A percentile compares a stretch with the other conserved stretches of the same genome.
phyloP scores from a whole-genome alignment of 495 filamentous ascomycete genomes.

The Penicillium steckii region DNA sequence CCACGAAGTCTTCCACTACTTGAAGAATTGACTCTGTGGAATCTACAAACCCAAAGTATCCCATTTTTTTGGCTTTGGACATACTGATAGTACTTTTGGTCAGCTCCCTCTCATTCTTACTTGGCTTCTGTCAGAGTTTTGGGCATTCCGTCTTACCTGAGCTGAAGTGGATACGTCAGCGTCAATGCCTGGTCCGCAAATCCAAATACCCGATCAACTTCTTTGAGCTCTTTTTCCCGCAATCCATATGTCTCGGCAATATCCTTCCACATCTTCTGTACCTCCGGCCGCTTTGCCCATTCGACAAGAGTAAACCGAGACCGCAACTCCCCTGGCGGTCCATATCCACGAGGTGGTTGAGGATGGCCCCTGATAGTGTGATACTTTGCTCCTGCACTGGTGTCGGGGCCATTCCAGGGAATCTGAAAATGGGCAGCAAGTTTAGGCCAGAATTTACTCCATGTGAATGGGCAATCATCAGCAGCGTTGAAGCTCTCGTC shows the following conservation, averaged over 20 bases:
- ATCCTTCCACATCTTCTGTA: constrained; percentile 42
- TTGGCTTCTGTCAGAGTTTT: background rate
- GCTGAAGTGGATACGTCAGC: constrained; percentile 2
- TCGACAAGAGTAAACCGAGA: constrained; percentile 37
- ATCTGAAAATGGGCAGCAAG: constrained; percentile 45
- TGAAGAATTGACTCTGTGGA: constrained; percentile 34
- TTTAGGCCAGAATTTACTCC: constrained; percentile 44
- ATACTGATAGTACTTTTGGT: constrained; percentile 20
- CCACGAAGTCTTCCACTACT: constrained; percentile 29
- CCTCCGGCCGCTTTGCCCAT: constrained; percentile 45
- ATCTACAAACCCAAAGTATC: constrained; percentile 42
- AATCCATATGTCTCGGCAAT: constrained; percentile 14
- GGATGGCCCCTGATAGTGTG: constrained; percentile 5
- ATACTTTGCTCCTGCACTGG: constrained; percentile 23
- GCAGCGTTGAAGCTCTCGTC: constrained; percentile 47
- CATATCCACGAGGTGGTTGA: constrained; percentile 36
- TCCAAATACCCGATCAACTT: constrained; percentile 8
- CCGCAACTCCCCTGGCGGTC: constrained; percentile 31
- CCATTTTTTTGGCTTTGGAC: constrained; percentile 37
- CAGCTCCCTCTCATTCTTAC: background rate
- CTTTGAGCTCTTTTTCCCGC: constrained; percentile 3
- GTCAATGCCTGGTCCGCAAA: constrained; percentile 5
- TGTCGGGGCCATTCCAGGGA: constrained; percentile 22
- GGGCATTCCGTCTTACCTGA: background rate
- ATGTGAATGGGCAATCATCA: constrained; percentile 42